Evolutionary conservation across 2,329 filamentous ascomycete genomes (phyloP).

Genomic region (Pseudocercospora ulei): DNA sequence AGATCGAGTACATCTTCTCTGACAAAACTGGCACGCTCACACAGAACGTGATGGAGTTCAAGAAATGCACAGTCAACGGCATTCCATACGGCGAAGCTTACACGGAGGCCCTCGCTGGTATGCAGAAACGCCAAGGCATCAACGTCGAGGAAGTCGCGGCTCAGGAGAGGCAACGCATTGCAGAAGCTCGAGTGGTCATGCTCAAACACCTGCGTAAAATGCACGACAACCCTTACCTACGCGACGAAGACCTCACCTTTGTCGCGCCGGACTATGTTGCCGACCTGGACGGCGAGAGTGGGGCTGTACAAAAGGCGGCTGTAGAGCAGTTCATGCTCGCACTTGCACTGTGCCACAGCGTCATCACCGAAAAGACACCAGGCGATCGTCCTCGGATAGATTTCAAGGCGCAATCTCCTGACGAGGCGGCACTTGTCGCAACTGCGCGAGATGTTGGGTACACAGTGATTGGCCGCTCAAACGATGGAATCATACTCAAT

Average conservation of each 20-base stretch:
- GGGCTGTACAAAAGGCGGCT: constrained; percentile 63
- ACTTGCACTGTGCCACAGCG: constrained; percentile 89
- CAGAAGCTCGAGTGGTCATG: constrained; percentile 62
- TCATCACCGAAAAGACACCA: constrained; percentile 79
- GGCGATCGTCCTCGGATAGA: constrained; percentile 85
- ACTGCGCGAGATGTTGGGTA: constrained; percentile 94
- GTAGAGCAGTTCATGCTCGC: constrained; percentile 90
- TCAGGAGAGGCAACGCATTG: constrained; percentile 66
- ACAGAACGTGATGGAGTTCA: constrained; percentile 97
- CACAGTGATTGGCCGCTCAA: constrained; percentile 71
- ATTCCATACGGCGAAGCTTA: constrained; percentile 94
- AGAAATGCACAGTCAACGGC: constrained; percentile 95
- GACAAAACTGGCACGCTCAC: constrained; percentile 87
- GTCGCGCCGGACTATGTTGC: constrained; percentile 80
- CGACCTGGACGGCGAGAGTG: constrained; percentile 69
- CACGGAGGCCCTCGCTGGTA: constrained; percentile 89
- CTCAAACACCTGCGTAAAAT: constrained; percentile 62
- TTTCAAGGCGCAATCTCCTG: constrained; percentile 95
- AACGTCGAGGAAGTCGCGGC: constrained; percentile 73
- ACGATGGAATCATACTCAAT: constrained; percentile 75
- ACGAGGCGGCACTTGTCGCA: constrained; percentile 86
- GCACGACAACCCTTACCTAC: constrained; percentile 81
- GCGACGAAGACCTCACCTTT: constrained; percentile 84
- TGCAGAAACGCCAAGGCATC: constrained; percentile 84
- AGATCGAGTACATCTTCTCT: constrained; percentile 98